Conservation (phyloP, 164 flowering plant species). For the Annona cherimola region DNA sequence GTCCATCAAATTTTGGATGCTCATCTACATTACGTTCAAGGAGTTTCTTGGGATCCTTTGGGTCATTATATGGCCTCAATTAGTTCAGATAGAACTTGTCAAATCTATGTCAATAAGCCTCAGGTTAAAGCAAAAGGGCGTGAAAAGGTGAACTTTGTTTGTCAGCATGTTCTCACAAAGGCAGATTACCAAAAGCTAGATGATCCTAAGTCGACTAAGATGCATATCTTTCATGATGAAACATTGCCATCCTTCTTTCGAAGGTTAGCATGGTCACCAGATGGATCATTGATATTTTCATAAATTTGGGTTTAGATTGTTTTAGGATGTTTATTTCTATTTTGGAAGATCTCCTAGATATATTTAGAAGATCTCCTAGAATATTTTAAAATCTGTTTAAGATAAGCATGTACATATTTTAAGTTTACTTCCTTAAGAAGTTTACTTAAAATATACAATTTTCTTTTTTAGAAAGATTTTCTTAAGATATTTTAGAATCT, state of each 20-base stretch:
- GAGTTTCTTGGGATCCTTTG: constrained; percentile 97
- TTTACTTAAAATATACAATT: too few species aligned
- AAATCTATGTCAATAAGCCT: constrained; percentile 71
- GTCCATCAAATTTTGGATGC: constrained; percentile 89
- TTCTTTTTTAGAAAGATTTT: too few species aligned
- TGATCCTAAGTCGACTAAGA: constrained; percentile 58
- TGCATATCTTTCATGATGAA: constrained; percentile 93
- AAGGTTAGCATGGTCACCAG: constrained; percentile 97
- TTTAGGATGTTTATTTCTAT: too few species aligned
- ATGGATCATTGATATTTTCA: constrained; percentile 99
- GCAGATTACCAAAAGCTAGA: constrained; percentile 45
- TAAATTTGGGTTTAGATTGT: too few species aligned
- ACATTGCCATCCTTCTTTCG: constrained; percentile 97
- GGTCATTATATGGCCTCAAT: constrained; percentile 77
- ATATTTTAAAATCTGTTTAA: too few species aligned
- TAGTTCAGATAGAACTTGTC: constrained; percentile 93
- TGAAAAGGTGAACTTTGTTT: constrained; percentile 62
- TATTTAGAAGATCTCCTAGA: too few species aligned
- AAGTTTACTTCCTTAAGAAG: too few species aligned
- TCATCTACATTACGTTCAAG: constrained; percentile 96
- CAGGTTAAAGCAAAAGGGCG: constrained; percentile 53
- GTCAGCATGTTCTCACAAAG: constrained; percentile 74
- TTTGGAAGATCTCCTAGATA: too few species aligned
- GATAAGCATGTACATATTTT: too few species aligned
- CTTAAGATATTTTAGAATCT: too few species aligned